Evolutionary conservation across 176 grass and related monocot species (phyloP), one percentile per base, ranked within the genome.

Genomic region (Cymbopogon citratus): DNA sequence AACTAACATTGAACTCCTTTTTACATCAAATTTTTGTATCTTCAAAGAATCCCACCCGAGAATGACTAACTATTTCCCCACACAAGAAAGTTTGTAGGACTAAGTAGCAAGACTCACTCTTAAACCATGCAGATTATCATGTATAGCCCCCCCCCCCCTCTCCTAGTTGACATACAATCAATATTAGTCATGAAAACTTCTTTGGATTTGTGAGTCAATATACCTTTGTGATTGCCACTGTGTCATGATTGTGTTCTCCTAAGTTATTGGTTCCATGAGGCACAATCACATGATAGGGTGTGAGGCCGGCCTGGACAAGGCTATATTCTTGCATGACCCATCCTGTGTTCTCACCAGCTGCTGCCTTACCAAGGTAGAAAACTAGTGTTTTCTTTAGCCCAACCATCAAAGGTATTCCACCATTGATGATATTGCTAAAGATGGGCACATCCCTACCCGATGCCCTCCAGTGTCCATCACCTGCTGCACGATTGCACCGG

Each of bases 301-400:
- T 4, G 0, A 80, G 8, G 39, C 82, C 34, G 29, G 49, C 21
- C 2, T 67, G 49, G 25, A 76, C 45, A 8, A 94, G 89, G 8
- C 49, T 27, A 25, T 90, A 90, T 43, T 95, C 93, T 2, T 90
- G 39, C 93, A 95, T 95, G 24, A 86, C 79, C 90, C 85, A 92
- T 28, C 75, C 64, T 3, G 90, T 95, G 6, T 71, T 76, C 40
- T 86, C n/a, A 5, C 75, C 40, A 2, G 2, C 21, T 0, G 46
- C 69, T 15, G 70, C 49, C 26, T 79, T 90, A 1, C 83, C 80
- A 1, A 28, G 71, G 39, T 90, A 71, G 83, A 92, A 95, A 7
- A 88, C 83, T 5, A 87, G 16, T 16, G 80, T 80, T 14, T 54
- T 87, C 43, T 84, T 92, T 36, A 74, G 62, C 5, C 93, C 93